Evolutionary conservation across 208 protist species (phyloP).

Genomic region (Crithidia sp.): DNA sequence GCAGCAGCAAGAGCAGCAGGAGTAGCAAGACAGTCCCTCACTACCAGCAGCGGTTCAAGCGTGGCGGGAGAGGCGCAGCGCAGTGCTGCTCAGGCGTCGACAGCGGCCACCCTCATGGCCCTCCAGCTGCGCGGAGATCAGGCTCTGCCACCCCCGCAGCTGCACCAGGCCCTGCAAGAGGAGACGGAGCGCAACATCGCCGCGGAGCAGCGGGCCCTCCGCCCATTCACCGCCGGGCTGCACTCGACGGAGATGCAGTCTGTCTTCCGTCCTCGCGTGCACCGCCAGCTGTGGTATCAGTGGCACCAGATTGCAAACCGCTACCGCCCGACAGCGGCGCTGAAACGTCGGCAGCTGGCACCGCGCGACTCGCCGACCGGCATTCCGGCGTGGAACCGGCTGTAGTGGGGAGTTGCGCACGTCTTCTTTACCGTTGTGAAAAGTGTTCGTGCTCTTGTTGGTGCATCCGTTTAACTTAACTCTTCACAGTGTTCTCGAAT

Average conservation of each 20-base stretch:
- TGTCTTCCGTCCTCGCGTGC: conserved; percentile 87
- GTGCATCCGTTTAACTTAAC: too few relatives aligned
- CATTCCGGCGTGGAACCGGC: conserved; percentile 87
- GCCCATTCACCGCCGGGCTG: conserved; percentile 82
- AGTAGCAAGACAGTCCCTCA: background rate
- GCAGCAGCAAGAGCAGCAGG: background rate
- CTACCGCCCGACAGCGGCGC: conserved; percentile 78
- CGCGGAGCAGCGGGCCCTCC: conserved; percentile 42
- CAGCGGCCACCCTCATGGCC: conserved; percentile 51
- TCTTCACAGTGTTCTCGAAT: too few relatives aligned
- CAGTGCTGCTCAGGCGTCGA: conserved; percentile 27
- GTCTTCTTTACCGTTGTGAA: too few relatives aligned
- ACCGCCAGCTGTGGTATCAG: conserved; percentile 90
- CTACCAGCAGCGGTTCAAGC: background rate
- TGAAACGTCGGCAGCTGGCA: conserved; percentile 85
- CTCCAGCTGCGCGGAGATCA: conserved; percentile 84
- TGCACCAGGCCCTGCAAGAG: conserved; percentile 57
- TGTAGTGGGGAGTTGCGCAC: conserved; percentile 34
- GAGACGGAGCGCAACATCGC: conserved; percentile 57
- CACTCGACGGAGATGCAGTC: conserved; percentile 81
- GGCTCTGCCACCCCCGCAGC: conserved; percentile 41
- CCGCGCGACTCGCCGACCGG: conserved; percentile 89
- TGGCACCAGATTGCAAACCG: conserved; percentile 91
- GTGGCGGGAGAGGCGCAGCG: background rate
- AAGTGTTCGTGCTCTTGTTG: too few relatives aligned